Evolutionary conservation across 2,329 filamentous ascomycete species (phyloP).

Genomic region (Ophiosphaerella herpotricha): DNA sequence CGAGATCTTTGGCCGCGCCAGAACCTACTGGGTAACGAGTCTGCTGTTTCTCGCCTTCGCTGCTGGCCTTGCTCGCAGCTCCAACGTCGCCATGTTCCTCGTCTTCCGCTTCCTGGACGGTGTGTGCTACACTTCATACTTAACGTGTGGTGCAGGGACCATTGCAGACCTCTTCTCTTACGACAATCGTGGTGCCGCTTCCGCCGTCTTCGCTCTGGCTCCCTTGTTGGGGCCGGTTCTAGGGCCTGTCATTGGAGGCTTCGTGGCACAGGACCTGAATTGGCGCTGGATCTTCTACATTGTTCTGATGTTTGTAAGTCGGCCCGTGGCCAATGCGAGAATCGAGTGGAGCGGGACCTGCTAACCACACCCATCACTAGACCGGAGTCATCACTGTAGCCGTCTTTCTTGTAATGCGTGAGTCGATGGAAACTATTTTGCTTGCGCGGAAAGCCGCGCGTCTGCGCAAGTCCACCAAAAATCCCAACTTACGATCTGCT

Average conservation of each 20-base stretch:
- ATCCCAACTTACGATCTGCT: no score
- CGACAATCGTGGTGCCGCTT: constrained; percentile 48
- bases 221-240: neutral
- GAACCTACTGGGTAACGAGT: constrained; percentile 43
- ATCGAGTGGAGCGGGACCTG: no score
- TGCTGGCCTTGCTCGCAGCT: constrained; percentile 43
- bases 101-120: constrained; percentile 42
- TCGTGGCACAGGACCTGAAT: no score
- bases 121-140: constrained; percentile 29
- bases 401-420: no score
- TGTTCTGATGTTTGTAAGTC: constrained; percentile 31
- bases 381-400: no score
- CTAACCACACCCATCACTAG: no score
- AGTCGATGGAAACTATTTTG: no score
- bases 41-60: constrained; percentile 58
- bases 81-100: constrained; percentile 39
- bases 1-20: constrained; percentile 37
- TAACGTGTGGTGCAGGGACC: constrained; percentile 39
- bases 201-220: constrained; percentile 1
- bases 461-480: no score
- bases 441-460: no score
- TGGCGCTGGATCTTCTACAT: neutral
- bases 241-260: no score
- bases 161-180: constrained; percentile 49
- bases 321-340: no score